These are phyloP conservation scores for Ascobolus immersus DNA, from an alignment of 495 filamentous ascomycete genomes.

Conservation along the genomic window DNA sequence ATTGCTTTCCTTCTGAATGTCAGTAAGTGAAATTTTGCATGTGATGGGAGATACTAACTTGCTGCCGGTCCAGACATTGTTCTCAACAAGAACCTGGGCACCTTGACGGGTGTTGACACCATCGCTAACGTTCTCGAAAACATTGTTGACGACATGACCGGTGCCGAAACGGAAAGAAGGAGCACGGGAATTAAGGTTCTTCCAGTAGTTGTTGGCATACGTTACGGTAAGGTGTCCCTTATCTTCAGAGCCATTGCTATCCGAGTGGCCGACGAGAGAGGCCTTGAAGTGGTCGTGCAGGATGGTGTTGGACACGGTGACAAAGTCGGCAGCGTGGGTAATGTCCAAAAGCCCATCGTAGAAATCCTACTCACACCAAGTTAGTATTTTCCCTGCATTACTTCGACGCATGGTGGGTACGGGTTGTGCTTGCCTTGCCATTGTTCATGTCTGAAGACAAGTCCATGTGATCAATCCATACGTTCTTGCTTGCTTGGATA, in stretches of 20 bases:
- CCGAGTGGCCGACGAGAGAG: conserved; percentile 35
- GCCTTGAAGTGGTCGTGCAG: conserved; percentile 40
- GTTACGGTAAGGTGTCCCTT: conserved; percentile 32
- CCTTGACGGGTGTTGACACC: conserved; percentile 41
- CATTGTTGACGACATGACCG: conserved; percentile 26
- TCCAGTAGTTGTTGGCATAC: conserved; percentile 37
- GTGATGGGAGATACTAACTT: conserved; percentile 5
- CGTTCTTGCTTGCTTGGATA: conserved; percentile 30
- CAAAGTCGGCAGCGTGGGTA: conserved; percentile 26
- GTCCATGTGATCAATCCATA: conserved; percentile 48
- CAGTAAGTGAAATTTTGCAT: not conserved
- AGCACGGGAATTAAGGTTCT: conserved; percentile 32
- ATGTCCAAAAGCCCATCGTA: conserved; percentile 44
- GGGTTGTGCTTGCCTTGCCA: conserved; percentile 20
- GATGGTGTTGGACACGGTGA: conserved; percentile 27
- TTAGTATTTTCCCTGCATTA: not conserved
- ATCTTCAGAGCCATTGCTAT: conserved; percentile 23
- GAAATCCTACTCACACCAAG: conserved; percentile 22
- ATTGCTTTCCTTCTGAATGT: conserved; percentile 20
- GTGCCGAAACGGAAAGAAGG: conserved; percentile 40
- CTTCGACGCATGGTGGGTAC: not conserved
- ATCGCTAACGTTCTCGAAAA: conserved; percentile 23
- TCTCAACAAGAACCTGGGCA: conserved; percentile 38
- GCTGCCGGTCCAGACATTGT: conserved; percentile 27
- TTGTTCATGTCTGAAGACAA: conserved; percentile 29